phyloP scores from a whole-genome alignment of 768 basidiomycete species.

The Lentinula raphanica region DNA sequence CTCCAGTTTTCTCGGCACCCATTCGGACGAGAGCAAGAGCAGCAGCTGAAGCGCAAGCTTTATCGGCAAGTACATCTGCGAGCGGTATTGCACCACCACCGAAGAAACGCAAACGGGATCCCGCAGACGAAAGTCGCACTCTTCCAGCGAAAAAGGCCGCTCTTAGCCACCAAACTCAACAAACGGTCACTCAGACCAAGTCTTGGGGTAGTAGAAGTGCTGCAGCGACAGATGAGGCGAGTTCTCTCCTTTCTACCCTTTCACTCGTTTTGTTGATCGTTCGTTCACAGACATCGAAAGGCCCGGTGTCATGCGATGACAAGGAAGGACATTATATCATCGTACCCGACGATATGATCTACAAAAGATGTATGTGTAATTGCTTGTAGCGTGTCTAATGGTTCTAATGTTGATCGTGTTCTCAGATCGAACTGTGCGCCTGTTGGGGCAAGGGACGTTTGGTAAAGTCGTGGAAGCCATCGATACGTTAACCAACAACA shows the following conservation, averaged over 20 bases:
- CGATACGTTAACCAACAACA: conserved; percentile 66
- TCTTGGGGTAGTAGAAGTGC: conserved; percentile 66
- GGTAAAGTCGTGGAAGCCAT: conserved; percentile 96
- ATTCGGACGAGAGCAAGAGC: conserved; percentile 82
- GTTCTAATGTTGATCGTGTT: conserved; percentile 11
- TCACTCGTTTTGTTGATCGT: conserved; percentile 19
- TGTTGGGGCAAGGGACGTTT: conserved; percentile 96
- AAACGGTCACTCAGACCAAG: conserved; percentile 46
- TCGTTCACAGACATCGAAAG: conserved; percentile 54
- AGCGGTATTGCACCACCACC: conserved; percentile 61
- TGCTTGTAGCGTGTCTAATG: conserved; percentile 5
- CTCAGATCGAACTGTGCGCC: conserved; percentile 83
- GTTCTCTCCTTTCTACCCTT: conserved; percentile 25
- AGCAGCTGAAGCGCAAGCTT: conserved; percentile 78
- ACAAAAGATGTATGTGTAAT: conserved; percentile 67
- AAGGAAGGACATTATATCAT: conserved; percentile 99
- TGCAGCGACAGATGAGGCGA: conserved; percentile 62
- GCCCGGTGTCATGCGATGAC: conserved; percentile 80
- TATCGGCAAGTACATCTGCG: conserved; percentile 65
- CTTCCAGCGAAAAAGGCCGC: conserved; percentile 59
- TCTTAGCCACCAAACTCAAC: conserved; percentile 43
- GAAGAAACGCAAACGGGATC: conserved; percentile 84
- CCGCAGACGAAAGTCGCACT: conserved; percentile 67
- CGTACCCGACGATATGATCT: conserved; percentile 83
- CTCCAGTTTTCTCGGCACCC: conserved; percentile 67